These are phyloP conservation scores for Heterobasidion irregulare DNA, from an alignment of 1,284 basidiomycete genomes.

Conservation along the genomic window DNA sequence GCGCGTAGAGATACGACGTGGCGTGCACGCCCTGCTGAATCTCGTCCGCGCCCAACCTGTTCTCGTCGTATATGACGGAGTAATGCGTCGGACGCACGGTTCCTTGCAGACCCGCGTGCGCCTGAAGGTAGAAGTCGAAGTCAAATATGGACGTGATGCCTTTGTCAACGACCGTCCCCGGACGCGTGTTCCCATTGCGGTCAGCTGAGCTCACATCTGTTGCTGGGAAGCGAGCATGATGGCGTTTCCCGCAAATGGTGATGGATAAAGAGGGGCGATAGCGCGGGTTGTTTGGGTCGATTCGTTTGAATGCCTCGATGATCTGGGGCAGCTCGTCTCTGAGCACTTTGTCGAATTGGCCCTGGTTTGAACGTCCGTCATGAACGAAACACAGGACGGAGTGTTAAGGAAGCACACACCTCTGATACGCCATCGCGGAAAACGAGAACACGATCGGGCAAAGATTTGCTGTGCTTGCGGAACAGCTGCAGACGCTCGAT, in stretches of 20 bases:
- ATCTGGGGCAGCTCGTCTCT: conserved; percentile 51
- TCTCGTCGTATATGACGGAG: conserved; percentile 68
- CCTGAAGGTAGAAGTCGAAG: conserved; percentile 74
- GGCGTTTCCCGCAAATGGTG: conserved; percentile 72
- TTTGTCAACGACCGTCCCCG: conserved; percentile 70
- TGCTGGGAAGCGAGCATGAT: conserved; percentile 64
- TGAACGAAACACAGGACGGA: neutral
- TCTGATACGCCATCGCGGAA: conserved; percentile 75
- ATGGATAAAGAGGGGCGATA: conserved; percentile 64
- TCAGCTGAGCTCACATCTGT: conserved; percentile 37
- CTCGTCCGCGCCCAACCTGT: conserved; percentile 51
- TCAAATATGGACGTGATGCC: conserved; percentile 66
- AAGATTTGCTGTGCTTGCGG: conserved; percentile 36
- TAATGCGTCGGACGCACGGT: conserved; percentile 65
- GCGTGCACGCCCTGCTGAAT: conserved; percentile 62
- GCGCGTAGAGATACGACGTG: conserved; percentile 60
- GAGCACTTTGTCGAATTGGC: conserved; percentile 57
- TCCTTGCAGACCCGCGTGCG: conserved; percentile 63
- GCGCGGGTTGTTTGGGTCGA: conserved; percentile 31
- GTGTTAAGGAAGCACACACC: conserved; percentile 25
- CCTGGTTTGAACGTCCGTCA: conserved; percentile 26
- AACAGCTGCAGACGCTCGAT: conserved; percentile 57
- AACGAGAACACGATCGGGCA: conserved; percentile 60
- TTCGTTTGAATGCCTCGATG: conserved; percentile 44
- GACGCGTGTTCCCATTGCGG: conserved; percentile 61